Evolutionary conservation across 2,329 filamentous ascomycete species (phyloP).

Genomic region (Neophaeococcomyces aloes): DNA sequence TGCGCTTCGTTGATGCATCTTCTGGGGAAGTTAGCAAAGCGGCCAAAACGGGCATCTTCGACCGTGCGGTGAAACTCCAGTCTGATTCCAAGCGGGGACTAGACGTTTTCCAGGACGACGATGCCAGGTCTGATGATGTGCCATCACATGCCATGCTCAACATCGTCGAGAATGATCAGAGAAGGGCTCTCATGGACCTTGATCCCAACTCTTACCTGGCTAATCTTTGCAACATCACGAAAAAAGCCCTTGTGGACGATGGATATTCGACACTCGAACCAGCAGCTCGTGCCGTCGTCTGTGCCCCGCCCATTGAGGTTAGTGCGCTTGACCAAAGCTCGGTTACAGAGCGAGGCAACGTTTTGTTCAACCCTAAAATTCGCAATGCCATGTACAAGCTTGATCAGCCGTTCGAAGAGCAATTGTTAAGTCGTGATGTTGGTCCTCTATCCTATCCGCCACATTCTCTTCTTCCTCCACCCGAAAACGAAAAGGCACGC

Average conservation of each 20-base stretch:
- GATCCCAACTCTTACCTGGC: slow-evolving; percentile 62
- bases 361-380: slow-evolving; percentile 67
- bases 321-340: slow-evolving; percentile 59
- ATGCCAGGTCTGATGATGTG: slow-evolving; percentile 42
- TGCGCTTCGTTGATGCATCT: slow-evolving; percentile 74
- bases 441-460: slow-evolving; percentile 55
- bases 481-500: slow-evolving; percentile 68
- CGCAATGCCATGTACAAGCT: slow-evolving; percentile 61
- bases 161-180: slow-evolving; percentile 60
- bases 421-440: slow-evolving; percentile 62
- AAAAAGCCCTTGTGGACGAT: slow-evolving; percentile 52
- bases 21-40: slow-evolving; percentile 59
- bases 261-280: slow-evolving; percentile 72
- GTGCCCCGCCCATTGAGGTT: slow-evolving; percentile 77
- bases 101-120: slow-evolving; percentile 56
- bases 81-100: slow-evolving; percentile 53
- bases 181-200: slow-evolving; percentile 56
- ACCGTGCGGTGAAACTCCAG: slow-evolving; percentile 58
- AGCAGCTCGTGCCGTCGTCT: slow-evolving; percentile 64
- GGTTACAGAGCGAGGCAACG: slow-evolving; percentile 56
- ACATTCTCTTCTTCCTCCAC: slow-evolving; percentile 59
- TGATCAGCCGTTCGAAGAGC: slow-evolving; percentile 54
- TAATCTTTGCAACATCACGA: slow-evolving; percentile 69
- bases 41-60: slow-evolving; percentile 60
- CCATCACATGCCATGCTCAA: slow-evolving; percentile 72